Evolutionary conservation across 371 early-diverging fungal genomes (phyloP).

Genomic region (Dichotomocladium elegans): DNA sequence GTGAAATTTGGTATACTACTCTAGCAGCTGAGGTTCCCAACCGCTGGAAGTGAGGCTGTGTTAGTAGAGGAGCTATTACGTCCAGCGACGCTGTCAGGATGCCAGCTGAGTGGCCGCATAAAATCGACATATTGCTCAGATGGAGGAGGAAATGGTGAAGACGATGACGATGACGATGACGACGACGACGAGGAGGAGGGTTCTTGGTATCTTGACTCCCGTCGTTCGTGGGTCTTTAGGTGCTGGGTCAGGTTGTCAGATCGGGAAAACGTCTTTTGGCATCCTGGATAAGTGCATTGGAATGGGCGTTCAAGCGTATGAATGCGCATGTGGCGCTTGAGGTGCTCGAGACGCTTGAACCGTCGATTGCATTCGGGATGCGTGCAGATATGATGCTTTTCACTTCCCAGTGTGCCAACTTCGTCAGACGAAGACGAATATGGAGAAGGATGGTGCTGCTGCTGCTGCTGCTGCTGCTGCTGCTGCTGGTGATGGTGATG

Average conservation of each 20-base stretch:
- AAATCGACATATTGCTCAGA: neutral
- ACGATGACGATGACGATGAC: neutral
- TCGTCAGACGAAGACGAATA: constrained; percentile 8
- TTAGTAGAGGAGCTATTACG: neutral
- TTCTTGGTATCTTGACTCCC: constrained; percentile 9
- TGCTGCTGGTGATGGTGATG: neutral
- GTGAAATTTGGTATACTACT: too few species aligned
- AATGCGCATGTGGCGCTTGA: constrained; percentile 83
- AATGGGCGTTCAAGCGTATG: constrained; percentile 85
- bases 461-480: neutral
- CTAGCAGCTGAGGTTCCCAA: too few species aligned
- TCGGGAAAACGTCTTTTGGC: constrained; percentile 76
- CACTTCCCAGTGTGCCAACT: too few species aligned
- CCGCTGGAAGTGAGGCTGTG: too few species aligned
- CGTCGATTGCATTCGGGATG: constrained; percentile 50
- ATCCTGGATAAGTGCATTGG: constrained; percentile 62
- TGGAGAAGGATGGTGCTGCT: neutral
- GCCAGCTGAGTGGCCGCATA: constrained; percentile 6
- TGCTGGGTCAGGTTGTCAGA: constrained; percentile 71
- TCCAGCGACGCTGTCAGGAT: constrained; percentile 4
- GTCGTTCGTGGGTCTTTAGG: constrained; percentile 53
- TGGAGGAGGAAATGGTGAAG: neutral
- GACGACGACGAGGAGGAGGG: neutral
- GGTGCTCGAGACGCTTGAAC: constrained; percentile 83
- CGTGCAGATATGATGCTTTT: constrained; percentile 52